phyloP scores from a whole-genome alignment of 192 early-diverging fungal species.

The Endogone sp. region DNA sequence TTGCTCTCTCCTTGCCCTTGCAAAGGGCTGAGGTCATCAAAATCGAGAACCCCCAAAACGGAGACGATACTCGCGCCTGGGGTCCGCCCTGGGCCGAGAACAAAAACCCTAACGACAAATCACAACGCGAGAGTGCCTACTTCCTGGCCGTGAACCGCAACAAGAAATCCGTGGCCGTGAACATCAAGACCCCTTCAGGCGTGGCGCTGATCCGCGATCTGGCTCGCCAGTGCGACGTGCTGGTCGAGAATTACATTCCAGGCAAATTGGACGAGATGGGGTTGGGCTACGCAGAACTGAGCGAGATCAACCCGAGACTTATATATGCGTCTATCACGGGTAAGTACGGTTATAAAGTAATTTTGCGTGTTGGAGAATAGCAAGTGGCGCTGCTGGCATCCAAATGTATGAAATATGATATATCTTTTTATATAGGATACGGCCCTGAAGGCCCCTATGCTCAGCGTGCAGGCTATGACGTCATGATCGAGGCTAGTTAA shows the following conservation, averaged over 20 bases:
- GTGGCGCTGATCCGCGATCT: slow-evolving; percentile 62
- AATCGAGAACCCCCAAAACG: slow-evolving; percentile 74
- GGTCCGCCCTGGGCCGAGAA: slow-evolving; percentile 62
- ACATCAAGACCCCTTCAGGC: slow-evolving; percentile 70
- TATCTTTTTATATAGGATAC: too few species aligned
- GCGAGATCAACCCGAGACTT: slow-evolving; percentile 66
- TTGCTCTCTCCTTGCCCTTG: not conserved
- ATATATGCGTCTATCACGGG: slow-evolving; percentile 84
- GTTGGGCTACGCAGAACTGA: slow-evolving; percentile 70
- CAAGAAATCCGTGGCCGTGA: slow-evolving; percentile 85
- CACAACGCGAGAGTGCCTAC: slow-evolving; percentile 72
- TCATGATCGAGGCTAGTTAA: slow-evolving; percentile 62
- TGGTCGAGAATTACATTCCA: slow-evolving; percentile 93
- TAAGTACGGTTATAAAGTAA: slow-evolving; percentile 12
- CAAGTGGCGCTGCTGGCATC: slow-evolving; percentile 1
- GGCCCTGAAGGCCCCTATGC: slow-evolving; percentile 84
- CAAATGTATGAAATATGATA: too few species aligned
- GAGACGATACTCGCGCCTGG: slow-evolving; percentile 91
- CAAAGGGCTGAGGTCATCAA: slow-evolving; percentile 85
- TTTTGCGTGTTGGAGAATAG: not conserved
- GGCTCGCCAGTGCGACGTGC: slow-evolving; percentile 65
- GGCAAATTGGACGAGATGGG: slow-evolving; percentile 78
- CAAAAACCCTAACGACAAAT: slow-evolving; percentile 21
- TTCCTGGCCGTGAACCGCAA: slow-evolving; percentile 91
- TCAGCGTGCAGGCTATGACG: slow-evolving; percentile 84